phyloP scores from a whole-genome alignment of 805 yeast genomes.

The Babjeviella inositovora region DNA sequence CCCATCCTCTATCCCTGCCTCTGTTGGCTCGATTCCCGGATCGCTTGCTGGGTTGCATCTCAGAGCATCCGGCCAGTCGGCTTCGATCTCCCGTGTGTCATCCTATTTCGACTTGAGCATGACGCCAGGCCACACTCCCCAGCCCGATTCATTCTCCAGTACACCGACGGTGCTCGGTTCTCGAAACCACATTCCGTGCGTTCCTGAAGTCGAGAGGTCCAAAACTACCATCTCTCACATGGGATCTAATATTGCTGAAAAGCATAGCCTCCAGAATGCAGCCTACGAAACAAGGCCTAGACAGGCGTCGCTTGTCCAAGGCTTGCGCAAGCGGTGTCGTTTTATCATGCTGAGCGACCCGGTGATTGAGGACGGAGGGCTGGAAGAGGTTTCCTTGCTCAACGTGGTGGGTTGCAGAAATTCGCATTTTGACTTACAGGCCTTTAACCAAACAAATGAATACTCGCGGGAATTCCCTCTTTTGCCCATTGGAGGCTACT shows the following conservation, averaged over 20 bases:
- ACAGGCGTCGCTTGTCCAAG: not conserved
- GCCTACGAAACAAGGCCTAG: not conserved
- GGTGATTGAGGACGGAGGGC: slow-evolving; percentile 6
- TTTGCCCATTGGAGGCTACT: slow-evolving; percentile 19
- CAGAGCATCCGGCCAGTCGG: slow-evolving; percentile 6
- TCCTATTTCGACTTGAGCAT: slow-evolving; percentile 15
- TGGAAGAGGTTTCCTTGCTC: not conserved
- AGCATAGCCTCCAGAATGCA: not conserved
- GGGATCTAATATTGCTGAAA: not conserved
- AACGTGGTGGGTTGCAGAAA: too few relatives aligned
- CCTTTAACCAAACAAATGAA: not conserved
- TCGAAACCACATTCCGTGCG: not conserved
- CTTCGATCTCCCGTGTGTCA: slow-evolving; percentile 16
- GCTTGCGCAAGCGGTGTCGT: not conserved
- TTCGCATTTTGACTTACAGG: too few relatives aligned
- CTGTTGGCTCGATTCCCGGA: slow-evolving; percentile 1
- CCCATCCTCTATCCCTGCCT: too few relatives aligned
- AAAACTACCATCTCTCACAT: not conserved
- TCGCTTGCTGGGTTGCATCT: slow-evolving; percentile 1
- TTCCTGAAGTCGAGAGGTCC: not conserved
- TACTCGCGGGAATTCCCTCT: slow-evolving; percentile 6
- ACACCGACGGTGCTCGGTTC: not conserved
- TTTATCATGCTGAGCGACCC: not conserved
- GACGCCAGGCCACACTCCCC: slow-evolving; percentile 1
- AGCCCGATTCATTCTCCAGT: slow-evolving; percentile 4